These are phyloP conservation scores for Termitomyces sp. DNA, from an alignment of 768 basidiomycete genomes.

Conservation along the genomic window DNA sequence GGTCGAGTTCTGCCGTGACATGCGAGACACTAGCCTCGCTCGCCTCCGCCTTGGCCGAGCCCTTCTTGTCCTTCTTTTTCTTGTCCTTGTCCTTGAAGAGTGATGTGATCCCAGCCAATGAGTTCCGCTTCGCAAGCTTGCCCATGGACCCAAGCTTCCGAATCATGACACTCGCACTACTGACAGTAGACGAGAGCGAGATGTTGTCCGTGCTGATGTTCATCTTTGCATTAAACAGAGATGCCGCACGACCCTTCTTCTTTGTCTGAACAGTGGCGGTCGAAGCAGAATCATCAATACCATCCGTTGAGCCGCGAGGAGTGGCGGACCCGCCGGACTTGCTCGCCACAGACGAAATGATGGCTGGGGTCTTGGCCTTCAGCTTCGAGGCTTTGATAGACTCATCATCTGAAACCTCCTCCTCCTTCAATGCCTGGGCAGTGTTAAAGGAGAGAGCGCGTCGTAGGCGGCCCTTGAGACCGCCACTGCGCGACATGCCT, in stretches of 20 bases:
- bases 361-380: conserved; percentile 29
- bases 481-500: conserved; percentile 50
- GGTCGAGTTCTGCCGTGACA: conserved; percentile 82
- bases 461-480: conserved; percentile 74
- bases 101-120: conserved; percentile 86
- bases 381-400: conserved; percentile 37
- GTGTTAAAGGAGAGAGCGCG: conserved; percentile 71
- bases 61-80: conserved; percentile 40
- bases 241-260: conserved; percentile 69
- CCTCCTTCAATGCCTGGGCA: conserved; percentile 50
- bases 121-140: conserved; percentile 84
- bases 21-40: conserved; percentile 67
- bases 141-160: conserved; percentile 92
- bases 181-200: conserved; percentile 91
- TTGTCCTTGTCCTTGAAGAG: conserved; percentile 88
- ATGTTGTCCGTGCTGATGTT: conserved; percentile 94
- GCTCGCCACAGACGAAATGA: conserved; percentile 24
- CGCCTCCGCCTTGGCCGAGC: conserved; percentile 56
- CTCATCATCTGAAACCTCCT: conserved; percentile 44
- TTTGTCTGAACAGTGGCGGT: conserved; percentile 51
- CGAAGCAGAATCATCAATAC: conserved; percentile 36
- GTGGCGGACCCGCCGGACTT: conserved; percentile 15
- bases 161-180: conserved; percentile 94
- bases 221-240: conserved; percentile 83
- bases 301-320: conserved; percentile 24